These are phyloP conservation scores for Candida sp. DNA, from an alignment of 1,139 yeast genomes.

Conservation along the genomic window DNA sequence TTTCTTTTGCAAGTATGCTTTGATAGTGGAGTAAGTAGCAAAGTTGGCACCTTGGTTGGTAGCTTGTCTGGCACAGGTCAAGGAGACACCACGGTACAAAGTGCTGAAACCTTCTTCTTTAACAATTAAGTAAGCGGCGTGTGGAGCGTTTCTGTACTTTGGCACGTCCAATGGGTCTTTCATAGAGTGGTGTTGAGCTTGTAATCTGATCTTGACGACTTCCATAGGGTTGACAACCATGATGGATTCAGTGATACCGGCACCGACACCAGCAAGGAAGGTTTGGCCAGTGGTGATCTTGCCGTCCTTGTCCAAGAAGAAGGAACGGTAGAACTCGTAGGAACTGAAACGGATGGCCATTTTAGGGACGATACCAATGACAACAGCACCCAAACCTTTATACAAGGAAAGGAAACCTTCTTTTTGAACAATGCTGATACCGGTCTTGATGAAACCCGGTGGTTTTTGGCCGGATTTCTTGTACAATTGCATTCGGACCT, in stretches of 20 bases:
- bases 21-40: constrained; percentile 90
- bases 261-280: constrained; percentile 95
- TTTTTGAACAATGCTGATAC: constrained; percentile 73
- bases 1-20: constrained; percentile 68
- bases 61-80: constrained; percentile 98
- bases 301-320: constrained; percentile 70
- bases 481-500: constrained; percentile 95
- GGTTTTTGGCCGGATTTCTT: constrained; percentile 66
- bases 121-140: constrained; percentile 82
- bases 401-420: constrained; percentile 89
- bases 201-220: constrained; percentile 94
- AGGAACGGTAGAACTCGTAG: constrained; percentile 83
- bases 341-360: constrained; percentile 98
- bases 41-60: constrained; percentile 99
- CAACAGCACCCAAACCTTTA: constrained; percentile 97
- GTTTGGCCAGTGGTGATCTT: constrained; percentile 72
- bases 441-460: constrained; percentile 88
- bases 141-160: constrained; percentile 92
- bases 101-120: constrained; percentile 93
- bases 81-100: constrained; percentile 91
- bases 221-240: constrained; percentile 97
- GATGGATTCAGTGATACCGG: constrained; percentile 97
- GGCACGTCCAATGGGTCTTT: constrained; percentile 82
- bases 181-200: constrained; percentile 93
- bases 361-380: constrained; percentile 96